Evolutionary conservation across 768 basidiomycete genomes (phyloP).

Genomic region (Collybia sp.): DNA sequence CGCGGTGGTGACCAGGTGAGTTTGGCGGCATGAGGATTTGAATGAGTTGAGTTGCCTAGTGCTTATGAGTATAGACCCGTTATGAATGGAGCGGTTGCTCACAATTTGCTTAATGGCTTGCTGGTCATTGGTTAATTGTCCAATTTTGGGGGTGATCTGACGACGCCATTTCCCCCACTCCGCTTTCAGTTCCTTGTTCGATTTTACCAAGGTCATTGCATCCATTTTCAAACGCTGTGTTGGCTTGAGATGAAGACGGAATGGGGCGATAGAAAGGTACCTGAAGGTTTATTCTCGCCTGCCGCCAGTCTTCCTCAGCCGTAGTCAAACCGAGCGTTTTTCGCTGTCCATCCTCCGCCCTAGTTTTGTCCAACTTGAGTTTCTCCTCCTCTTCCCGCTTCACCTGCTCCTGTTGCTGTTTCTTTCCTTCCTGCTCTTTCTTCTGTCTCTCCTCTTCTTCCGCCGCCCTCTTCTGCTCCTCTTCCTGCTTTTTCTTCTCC

Average conservation of each 20-base stretch:
- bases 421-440: conserved; percentile 35
- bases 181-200: conserved; percentile 45
- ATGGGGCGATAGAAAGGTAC: conserved; percentile 28
- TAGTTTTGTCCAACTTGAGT: conserved; percentile 20
- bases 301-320: conserved; percentile 61
- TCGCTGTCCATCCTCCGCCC: conserved; percentile 32
- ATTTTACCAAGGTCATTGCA: conserved; percentile 62
- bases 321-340: conserved; percentile 46
- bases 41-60: conserved; percentile 34
- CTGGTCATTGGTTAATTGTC: conserved; percentile 75
- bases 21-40: conserved; percentile 26
- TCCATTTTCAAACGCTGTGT: conserved; percentile 59
- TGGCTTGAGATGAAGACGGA: conserved; percentile 1
- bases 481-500: conserved; percentile 40
- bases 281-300: conserved; percentile 47
- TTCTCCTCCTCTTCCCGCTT: conserved; percentile 18
- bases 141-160: conserved; percentile 81
- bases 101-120: conserved; percentile 62
- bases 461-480: conserved; percentile 38
- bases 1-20: conserved; percentile 21
- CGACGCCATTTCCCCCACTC: conserved; percentile 67
- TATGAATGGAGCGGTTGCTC: conserved; percentile 21
- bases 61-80: conserved; percentile 2
- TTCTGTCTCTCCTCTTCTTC: conserved; percentile 36
- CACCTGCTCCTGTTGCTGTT: conserved; percentile 29